Conservation (phyloP, 2,329 filamentous ascomycete species). For the Pseudocercospora fuligena region DNA sequence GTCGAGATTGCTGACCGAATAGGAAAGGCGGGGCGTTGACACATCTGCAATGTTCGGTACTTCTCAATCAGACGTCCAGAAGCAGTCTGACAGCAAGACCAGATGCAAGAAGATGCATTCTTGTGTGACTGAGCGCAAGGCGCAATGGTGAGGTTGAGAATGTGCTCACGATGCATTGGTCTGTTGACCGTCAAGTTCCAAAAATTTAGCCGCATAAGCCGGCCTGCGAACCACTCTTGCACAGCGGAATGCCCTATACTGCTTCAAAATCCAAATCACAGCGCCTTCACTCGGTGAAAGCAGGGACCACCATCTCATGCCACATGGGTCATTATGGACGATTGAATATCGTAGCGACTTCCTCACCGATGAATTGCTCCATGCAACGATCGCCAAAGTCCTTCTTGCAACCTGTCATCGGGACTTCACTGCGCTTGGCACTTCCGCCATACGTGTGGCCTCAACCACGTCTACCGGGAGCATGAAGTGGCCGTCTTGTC, state of each 20-base stretch:
- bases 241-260: neutral
- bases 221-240: neutral
- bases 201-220: slow-evolving; percentile 7
- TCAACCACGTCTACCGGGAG: neutral
- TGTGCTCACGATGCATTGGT: neutral
- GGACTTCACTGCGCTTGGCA: neutral
- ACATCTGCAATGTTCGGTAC: neutral
- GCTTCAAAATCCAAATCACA: neutral
- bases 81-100: neutral
- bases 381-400: neutral
- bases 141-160: slow-evolving; percentile 1
- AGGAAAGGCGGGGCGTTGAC: neutral
- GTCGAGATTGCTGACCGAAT: neutral
- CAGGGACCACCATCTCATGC: neutral
- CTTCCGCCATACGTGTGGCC: neutral
- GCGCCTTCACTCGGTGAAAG: neutral
- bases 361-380: neutral
- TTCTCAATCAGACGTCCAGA: neutral
- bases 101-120: neutral
- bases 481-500: neutral
- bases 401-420: neutral
- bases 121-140: neutral
- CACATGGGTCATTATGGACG: neutral
- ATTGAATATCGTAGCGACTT: neutral
- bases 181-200: neutral